Base-by-base conservation (phyloP, 1,139 yeast genomes). In the Debaryomycetaceae sp. region DNA sequence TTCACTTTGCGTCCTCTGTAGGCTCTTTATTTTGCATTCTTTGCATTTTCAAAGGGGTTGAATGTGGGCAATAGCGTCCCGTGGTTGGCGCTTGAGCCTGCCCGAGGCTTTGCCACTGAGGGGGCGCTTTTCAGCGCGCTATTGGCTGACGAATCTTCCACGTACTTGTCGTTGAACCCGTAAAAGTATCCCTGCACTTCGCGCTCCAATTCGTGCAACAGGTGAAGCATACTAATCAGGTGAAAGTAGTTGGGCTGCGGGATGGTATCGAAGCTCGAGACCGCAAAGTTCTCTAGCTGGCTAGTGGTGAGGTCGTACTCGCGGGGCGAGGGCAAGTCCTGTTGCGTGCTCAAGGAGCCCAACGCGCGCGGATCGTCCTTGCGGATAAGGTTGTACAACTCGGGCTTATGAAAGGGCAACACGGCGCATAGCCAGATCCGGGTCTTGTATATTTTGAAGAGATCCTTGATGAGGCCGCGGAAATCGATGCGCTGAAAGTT, bases 351-450 rank as follows among this genome's bases (percentile, higher is more conserved):
- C n/a, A n/a, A n/a, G n/a, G n/a, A n/a, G n/a, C n/a, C n/a, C n/a
- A n/a, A n/a, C 10, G 20, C 8, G 6, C 10, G 20, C 10, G 20
- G 20, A 7, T 6, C 20, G 10, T 10, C 10, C 10, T 18, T 18
- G 10, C 20, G 20, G 8, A 18, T 10, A 13, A 27, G 20, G 20
- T 43, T 48, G 30, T 53, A 57, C 27, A 56, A 43, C 26, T 51
- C 49, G 4, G 66, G 59, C 34, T 49, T 52, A 37, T 58, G 59
- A 33, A 47, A 47, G 1, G 67, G 67, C 27, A 61, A 51, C 4
- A 87, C 83, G 3, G 96, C 93, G 59, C 96, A 87, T 66, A 87
- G 71, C 98, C 98, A 92, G 44, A 90, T 90, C 48, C 98, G 72
- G 2, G 97, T 90, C 58, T 90, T 90, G 67, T 86, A 90, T 36